Evolutionary conservation across 129 eudicot genomes (phyloP).

Genomic region (Scalesia atractyloides): DNA sequence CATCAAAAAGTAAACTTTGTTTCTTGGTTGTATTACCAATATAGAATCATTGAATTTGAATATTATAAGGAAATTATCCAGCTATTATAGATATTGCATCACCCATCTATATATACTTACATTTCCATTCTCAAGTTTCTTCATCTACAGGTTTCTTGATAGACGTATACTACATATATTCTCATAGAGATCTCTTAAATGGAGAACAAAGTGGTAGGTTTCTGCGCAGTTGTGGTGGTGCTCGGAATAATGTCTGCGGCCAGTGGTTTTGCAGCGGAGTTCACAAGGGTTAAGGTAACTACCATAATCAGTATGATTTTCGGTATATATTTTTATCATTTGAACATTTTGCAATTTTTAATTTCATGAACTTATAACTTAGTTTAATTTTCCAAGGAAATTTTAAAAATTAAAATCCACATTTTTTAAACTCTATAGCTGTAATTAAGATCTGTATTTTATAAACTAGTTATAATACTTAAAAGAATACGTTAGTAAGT

Average conservation of each 20-base stretch:
- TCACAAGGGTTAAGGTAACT: slow-evolving; percentile 31
- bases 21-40: too few species aligned
- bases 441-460: too few species aligned
- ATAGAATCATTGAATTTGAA: neutral
- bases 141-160: slow-evolving; percentile 26
- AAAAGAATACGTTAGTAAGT: too few species aligned
- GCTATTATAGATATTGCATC: neutral
- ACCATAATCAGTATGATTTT: neutral
- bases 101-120: slow-evolving; percentile 28
- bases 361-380: too few species aligned
- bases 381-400: too few species aligned
- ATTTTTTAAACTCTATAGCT: too few species aligned
- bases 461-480: too few species aligned
- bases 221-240: slow-evolving; percentile 19
- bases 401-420: too few species aligned
- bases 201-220: slow-evolving; percentile 20
- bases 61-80: neutral
- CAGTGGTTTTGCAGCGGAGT: slow-evolving; percentile 35
- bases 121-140: slow-evolving; percentile 14
- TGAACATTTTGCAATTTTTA: too few species aligned
- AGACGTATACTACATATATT: slow-evolving; percentile 16
- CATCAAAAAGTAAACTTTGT: too few species aligned
- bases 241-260: slow-evolving; percentile 33
- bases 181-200: neutral
- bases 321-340: too few species aligned